phyloP scores from a whole-genome alignment of 805 yeast species.

The Wickerhamiella allomyrinae region DNA sequence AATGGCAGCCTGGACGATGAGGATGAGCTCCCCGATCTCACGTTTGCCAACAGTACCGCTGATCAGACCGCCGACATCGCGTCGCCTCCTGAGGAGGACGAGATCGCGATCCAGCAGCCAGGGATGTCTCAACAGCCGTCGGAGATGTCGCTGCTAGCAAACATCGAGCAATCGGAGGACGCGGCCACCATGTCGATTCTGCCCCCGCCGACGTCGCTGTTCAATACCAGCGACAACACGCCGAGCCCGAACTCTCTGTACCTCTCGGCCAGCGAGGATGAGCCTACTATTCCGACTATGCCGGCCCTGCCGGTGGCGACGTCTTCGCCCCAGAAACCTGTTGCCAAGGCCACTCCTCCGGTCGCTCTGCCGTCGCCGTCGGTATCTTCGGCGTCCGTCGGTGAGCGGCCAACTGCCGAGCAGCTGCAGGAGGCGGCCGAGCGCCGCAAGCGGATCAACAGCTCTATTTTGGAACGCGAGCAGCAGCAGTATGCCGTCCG shows the following conservation, averaged over 20 bases:
- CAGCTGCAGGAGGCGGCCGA: neutral
- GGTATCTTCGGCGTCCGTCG: neutral
- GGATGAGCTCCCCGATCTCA: slow-evolving; percentile 4
- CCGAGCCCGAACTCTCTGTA: slow-evolving; percentile 2
- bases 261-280: neutral
- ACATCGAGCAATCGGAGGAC: neutral
- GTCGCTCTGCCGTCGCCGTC: neutral
- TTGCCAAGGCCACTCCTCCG: neutral
- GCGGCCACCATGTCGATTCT: neutral
- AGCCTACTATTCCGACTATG: too few species aligned
- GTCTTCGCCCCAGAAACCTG: neutral
- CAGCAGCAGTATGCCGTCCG: slow-evolving; percentile 1
- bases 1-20: neutral
- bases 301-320: neutral
- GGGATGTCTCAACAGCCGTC: too few species aligned
- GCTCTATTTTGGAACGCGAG: neutral
- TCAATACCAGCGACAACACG: slow-evolving; percentile 2
- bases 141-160: neutral
- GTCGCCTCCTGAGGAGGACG: too few species aligned
- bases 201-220: neutral
- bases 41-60: slow-evolving; percentile 2
- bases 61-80: slow-evolving; percentile 2
- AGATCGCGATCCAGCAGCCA: too few species aligned
- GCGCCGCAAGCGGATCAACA: neutral
- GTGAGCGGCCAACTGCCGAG: neutral